These are phyloP conservation scores for Monascus ruber DNA, from an alignment of 2,329 filamentous ascomycete genomes.

Conservation along the genomic window DNA sequence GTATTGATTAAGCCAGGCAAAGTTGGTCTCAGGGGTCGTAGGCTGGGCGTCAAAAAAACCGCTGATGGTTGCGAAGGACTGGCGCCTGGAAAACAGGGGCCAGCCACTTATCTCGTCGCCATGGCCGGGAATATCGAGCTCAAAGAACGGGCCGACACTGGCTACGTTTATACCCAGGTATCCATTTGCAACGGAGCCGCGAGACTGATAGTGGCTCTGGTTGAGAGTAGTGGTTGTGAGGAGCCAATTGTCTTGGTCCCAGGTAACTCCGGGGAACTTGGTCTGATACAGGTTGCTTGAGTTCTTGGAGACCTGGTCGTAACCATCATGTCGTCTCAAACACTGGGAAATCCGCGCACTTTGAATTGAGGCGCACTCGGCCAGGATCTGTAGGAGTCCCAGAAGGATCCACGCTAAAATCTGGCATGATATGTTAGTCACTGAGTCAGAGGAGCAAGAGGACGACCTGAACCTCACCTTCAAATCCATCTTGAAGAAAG, in stretches of 20 bases:
- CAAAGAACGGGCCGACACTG: slow-evolving; percentile 53
- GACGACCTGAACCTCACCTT: background rate
- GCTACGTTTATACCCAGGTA: slow-evolving; percentile 55
- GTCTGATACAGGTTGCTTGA: slow-evolving; percentile 33
- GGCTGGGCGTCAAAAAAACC: slow-evolving; percentile 55
- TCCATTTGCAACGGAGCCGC: slow-evolving; percentile 50
- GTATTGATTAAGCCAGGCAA: slow-evolving; percentile 57
- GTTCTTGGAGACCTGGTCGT: slow-evolving; percentile 5
- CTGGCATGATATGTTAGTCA: background rate
- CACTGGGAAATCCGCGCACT: slow-evolving; percentile 10
- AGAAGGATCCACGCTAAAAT: slow-evolving; percentile 2
- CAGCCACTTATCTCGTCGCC: slow-evolving; percentile 52
- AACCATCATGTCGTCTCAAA: slow-evolving; percentile 9
- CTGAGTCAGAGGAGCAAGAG: background rate
- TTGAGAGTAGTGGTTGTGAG: slow-evolving; percentile 43
- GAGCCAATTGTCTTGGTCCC: slow-evolving; percentile 49
- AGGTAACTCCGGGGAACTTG: slow-evolving; percentile 42
- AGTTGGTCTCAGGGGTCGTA: slow-evolving; percentile 50
- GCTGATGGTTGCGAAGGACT: slow-evolving; percentile 56
- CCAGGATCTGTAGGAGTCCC: slow-evolving; percentile 5
- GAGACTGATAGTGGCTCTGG: slow-evolving; percentile 49
- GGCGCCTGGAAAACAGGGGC: slow-evolving; percentile 53
- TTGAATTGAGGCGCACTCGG: slow-evolving; percentile 3
- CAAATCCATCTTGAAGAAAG: background rate
- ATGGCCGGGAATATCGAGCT: slow-evolving; percentile 40